phyloP scores from a whole-genome alignment of 352 stramenopile genomes.

The Globisporangium viniferum region DNA sequence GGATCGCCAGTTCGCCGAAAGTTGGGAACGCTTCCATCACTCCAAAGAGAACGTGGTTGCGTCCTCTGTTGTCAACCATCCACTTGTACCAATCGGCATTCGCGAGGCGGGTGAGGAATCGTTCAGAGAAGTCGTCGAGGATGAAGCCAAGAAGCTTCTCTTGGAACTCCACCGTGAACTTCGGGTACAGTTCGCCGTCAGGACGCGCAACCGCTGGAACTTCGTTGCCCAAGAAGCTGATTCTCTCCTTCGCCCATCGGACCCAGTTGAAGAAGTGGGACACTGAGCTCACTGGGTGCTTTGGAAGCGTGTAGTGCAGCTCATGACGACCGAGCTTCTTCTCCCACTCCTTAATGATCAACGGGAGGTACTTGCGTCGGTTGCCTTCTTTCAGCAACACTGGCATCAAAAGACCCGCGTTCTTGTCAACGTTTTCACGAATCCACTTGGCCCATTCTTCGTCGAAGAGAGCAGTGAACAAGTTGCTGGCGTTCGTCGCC shows the following conservation, averaged over 20 bases:
- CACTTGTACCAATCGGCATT: conserved; percentile 76
- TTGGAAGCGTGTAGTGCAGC: conserved; percentile 69
- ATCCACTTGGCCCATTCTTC: conserved; percentile 57
- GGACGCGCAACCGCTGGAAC: conserved; percentile 44
- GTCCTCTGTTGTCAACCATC: conserved; percentile 57
- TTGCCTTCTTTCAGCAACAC: conserved; percentile 40
- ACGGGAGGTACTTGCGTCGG: conserved; percentile 52
- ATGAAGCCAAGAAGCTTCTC: conserved; percentile 54
- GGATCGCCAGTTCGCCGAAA: conserved; percentile 61
- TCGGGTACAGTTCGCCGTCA: conserved; percentile 52
- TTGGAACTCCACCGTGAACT: conserved; percentile 66
- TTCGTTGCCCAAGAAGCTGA: conserved; percentile 54
- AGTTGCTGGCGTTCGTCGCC: conserved; percentile 47
- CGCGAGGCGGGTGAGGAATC: conserved; percentile 49
- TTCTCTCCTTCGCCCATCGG: conserved; percentile 78
- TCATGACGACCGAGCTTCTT: conserved; percentile 44
- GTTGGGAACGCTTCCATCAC: conserved; percentile 56
- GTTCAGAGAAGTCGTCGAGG: conserved; percentile 61
- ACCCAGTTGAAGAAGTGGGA: conserved; percentile 77
- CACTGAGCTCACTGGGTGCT: conserved; percentile 51
- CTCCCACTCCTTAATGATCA: conserved; percentile 63
- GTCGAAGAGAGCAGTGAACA: conserved; percentile 59
- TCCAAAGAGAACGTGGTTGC: conserved; percentile 65
- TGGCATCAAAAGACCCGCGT: conserved; percentile 38
- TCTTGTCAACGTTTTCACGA: conserved; percentile 52